Evolutionary conservation across 805 yeast genomes (phyloP).

Genomic region (Spathaspora girioi): DNA sequence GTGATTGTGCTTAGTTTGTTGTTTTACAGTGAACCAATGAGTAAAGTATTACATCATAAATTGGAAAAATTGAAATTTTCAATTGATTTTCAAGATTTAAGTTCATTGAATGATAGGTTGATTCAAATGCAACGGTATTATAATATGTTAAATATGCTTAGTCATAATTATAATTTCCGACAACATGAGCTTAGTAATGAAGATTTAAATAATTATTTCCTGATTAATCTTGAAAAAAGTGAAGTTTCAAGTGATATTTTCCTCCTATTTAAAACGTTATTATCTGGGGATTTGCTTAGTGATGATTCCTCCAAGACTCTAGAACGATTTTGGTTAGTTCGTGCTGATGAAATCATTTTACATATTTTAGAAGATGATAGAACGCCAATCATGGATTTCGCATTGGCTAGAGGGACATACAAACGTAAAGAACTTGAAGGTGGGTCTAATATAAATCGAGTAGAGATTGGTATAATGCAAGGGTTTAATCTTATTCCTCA

Average conservation of each 20-base stretch:
- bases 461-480: conserved; percentile 35
- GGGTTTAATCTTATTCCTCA: conserved; percentile 31
- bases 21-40: conserved; percentile 71
- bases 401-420: conserved; percentile 31
- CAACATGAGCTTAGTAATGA: conserved; percentile 48
- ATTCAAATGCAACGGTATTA: conserved; percentile 47
- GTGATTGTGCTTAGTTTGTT: conserved; percentile 60
- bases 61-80: conserved; percentile 66
- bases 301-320: conserved; percentile 16
- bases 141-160: conserved; percentile 35
- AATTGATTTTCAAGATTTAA: conserved; percentile 63
- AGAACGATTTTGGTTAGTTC: conserved; percentile 30
- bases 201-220: conserved; percentile 40
- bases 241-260: conserved; percentile 32
- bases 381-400: conserved; percentile 35
- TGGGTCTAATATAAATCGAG: conserved; percentile 36
- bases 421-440: conserved; percentile 32
- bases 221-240: conserved; percentile 30
- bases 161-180: conserved; percentile 47
- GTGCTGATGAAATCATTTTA: conserved; percentile 37
- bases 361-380: conserved; percentile 41
- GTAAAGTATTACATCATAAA: conserved; percentile 51
- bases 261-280: conserved; percentile 32
- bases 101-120: conserved; percentile 46
- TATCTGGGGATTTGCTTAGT: conserved; percentile 28